Percentiles rank a stretch among this genome's conserved stretches.
These are phyloP conservation scores for Venturia aucupariae DNA, from an alignment of 2,329 filamentous ascomycete genomes.

Conservation along the genomic window DNA sequence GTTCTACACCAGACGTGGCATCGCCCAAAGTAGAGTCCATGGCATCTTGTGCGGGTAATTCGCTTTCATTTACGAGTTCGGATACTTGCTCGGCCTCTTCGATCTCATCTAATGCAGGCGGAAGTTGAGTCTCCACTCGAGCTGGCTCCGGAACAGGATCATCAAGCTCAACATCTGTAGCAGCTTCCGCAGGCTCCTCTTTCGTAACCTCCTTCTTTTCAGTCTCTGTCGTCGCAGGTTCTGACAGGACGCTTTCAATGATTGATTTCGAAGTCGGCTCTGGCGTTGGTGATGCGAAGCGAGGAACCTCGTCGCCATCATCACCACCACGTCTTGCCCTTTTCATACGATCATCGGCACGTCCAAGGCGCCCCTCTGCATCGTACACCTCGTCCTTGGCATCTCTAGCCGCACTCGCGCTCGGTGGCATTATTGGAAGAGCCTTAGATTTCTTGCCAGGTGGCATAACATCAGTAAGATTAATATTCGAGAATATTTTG, in stretches of 20 bases:
- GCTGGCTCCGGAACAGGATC: neutral
- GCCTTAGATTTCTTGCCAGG: conserved; percentile 69
- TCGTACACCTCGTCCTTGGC: conserved; percentile 27
- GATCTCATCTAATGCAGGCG: neutral
- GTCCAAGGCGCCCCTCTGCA: conserved; percentile 51
- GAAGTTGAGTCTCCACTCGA: neutral
- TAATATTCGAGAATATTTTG: conserved; percentile 50
- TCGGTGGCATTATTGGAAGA: conserved; percentile 66
- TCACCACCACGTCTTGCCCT: conserved; percentile 56
- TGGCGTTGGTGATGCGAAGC: conserved; percentile 52
- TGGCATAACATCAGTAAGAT: conserved; percentile 52
- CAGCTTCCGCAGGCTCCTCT: neutral
- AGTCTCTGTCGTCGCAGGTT: neutral
- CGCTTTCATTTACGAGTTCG: neutral
- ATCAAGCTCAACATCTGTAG: neutral
- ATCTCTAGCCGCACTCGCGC: conserved; percentile 36
- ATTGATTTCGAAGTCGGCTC: conserved; percentile 20
- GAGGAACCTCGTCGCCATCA: conserved; percentile 63
- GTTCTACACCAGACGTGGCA: neutral
- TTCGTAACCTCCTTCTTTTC: neutral
- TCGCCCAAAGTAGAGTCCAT: neutral
- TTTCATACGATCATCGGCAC: conserved; percentile 63
- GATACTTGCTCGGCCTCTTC: neutral
- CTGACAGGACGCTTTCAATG: neutral
- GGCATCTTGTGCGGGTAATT: neutral